Evolutionary conservation across 1,284 basidiomycete genomes (phyloP).

Genomic region (Golubevia pallescens): DNA sequence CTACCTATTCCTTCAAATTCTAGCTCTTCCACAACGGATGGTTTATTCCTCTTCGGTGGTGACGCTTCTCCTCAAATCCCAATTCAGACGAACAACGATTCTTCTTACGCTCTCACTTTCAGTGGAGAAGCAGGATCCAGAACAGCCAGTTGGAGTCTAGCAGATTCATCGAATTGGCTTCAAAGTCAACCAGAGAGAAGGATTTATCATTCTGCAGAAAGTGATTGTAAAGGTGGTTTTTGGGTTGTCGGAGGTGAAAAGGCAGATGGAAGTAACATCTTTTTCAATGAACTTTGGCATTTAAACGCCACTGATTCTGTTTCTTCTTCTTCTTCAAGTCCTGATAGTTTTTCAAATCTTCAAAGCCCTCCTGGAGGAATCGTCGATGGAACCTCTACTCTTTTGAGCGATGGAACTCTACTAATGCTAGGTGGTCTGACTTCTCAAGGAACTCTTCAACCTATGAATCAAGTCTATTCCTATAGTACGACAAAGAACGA

Average conservation of each 20-base stretch:
- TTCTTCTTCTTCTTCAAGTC: slow-evolving; percentile 11
- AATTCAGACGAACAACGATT: slow-evolving; percentile 42
- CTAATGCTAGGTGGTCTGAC: slow-evolving; percentile 41
- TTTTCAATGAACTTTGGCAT: slow-evolving; percentile 32
- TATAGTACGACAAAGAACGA: slow-evolving; percentile 18
- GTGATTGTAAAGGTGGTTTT: slow-evolving; percentile 24
- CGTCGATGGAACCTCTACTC: slow-evolving; percentile 32
- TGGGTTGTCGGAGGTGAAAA: slow-evolving; percentile 48
- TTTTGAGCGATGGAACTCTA: slow-evolving; percentile 47
- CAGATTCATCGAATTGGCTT: slow-evolving; percentile 18
- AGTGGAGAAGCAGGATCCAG: slow-evolving; percentile 5
- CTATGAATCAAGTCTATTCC: slow-evolving; percentile 29
- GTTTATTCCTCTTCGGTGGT: slow-evolving; percentile 45
- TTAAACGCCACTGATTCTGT: slow-evolving; percentile 7
- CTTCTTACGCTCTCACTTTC: slow-evolving; percentile 33
- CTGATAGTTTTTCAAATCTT: not conserved
- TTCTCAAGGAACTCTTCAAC: slow-evolving; percentile 25
- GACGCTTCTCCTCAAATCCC: slow-evolving; percentile 23
- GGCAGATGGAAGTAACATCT: slow-evolving; percentile 36
- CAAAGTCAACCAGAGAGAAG: slow-evolving; percentile 38
- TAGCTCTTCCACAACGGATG: slow-evolving; percentile 14
- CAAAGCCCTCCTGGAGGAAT: slow-evolving; percentile 21
- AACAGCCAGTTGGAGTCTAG: too few species aligned
- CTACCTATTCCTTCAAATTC: not conserved
- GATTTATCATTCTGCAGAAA: slow-evolving; percentile 36